A percentile compares a stretch with the other conserved stretches of the same genome.
Conservation (phyloP, 805 yeast species). For the Wickerhamomyces chambardii region DNA sequence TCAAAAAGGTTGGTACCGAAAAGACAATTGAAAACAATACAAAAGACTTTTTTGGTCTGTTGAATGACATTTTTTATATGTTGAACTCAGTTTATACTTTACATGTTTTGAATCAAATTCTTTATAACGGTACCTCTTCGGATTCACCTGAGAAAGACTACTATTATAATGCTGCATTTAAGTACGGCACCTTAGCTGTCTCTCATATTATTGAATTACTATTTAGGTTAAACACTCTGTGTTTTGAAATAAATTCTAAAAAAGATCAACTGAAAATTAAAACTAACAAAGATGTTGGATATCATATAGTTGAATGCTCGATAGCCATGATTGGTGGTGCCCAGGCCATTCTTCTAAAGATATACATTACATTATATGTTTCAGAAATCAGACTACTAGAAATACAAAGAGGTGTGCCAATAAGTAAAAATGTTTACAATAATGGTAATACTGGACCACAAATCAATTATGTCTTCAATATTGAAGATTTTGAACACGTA, state of each 20-base stretch:
- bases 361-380: slow-evolving; percentile 4
- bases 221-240: slow-evolving; percentile 6
- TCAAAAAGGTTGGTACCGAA: slow-evolving; percentile 2
- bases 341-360: slow-evolving; percentile 7
- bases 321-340: slow-evolving; percentile 4
- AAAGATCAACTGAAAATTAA: not conserved
- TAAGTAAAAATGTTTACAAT: too few relatives aligned
- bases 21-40: slow-evolving; percentile 1
- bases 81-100: slow-evolving; percentile 5
- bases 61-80: slow-evolving; percentile 3
- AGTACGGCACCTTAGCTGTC: slow-evolving; percentile 11
- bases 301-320: slow-evolving; percentile 9
- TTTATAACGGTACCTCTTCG: slow-evolving; percentile 5
- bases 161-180: slow-evolving; percentile 10
- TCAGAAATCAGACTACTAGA: not conserved
- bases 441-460: not conserved
- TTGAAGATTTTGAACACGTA: slow-evolving; percentile 10
- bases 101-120: slow-evolving; percentile 11
- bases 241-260: not conserved
- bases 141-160: slow-evolving; percentile 5
- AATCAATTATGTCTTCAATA: not conserved
- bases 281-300: not conserved
- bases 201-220: slow-evolving; percentile 14
- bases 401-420: not conserved
- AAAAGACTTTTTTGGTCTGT: slow-evolving; percentile 1